Percentiles rank a stretch among this genome's conserved stretches.
Evolutionary conservation across 371 early-diverging fungal genomes (phyloP).

Genomic region (Smittium culicis): DNA sequence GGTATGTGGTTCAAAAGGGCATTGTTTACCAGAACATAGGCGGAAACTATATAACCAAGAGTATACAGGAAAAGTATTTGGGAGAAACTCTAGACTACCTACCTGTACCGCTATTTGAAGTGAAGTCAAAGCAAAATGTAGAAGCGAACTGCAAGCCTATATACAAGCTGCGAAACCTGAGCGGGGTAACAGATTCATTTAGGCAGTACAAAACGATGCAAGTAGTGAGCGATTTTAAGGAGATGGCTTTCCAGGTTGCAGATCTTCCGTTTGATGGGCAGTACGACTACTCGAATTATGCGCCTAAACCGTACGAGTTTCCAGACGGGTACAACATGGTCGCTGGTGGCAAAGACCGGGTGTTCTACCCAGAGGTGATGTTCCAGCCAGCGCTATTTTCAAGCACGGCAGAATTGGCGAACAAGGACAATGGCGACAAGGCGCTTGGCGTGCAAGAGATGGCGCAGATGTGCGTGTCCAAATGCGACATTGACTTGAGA

Average conservation of each 20-base stretch:
- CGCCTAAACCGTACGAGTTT: conserved; percentile 77
- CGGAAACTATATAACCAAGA: conserved; percentile 67
- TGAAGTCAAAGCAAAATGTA: conserved; percentile 56
- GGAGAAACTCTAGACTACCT: conserved; percentile 40
- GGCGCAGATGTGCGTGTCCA: conserved; percentile 47
- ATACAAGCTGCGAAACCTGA: conserved; percentile 38
- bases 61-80: conserved; percentile 53
- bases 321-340: conserved; percentile 81
- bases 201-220: conserved; percentile 48
- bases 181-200: conserved; percentile 48
- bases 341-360: conserved; percentile 72
- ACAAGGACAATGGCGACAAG: conserved; percentile 16
- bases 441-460: conserved; percentile 49
- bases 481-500: conserved; percentile 79
- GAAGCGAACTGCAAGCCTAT: conserved; percentile 51
- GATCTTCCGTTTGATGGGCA: conserved; percentile 17
- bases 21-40: conserved; percentile 61
- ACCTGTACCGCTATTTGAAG: conserved; percentile 72
- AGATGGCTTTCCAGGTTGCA: conserved; percentile 68
- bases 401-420: conserved; percentile 19
- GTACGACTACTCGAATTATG: conserved; percentile 29
- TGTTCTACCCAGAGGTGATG: conserved; percentile 69
- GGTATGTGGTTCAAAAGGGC: conserved; percentile 83
- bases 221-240: conserved; percentile 76
- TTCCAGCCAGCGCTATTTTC: conserved; percentile 55